Evolutionary conservation across 176 grass and related monocot species (phyloP), one percentile per base, ranked within the genome.

Genomic region (Phyllostachys edulis): DNA sequence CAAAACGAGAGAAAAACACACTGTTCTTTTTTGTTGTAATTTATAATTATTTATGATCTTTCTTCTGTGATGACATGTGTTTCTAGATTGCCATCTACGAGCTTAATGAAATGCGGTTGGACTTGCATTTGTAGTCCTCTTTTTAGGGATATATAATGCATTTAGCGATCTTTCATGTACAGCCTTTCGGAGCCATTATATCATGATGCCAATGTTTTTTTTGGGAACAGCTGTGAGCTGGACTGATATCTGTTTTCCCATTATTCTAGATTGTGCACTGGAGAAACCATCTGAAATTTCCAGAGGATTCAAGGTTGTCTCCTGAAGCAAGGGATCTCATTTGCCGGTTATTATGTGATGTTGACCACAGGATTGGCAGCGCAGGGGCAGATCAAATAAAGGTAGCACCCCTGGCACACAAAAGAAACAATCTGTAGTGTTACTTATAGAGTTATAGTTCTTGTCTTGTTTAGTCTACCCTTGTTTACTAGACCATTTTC

Each of bases 221-320:
- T 60, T 62, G n/a, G 60, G 29, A 61, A 36, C 2, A 73, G 46
- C 63, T 91, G 26, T 34, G 47, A 50, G 47, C 47, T 50, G 47
- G 21, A 50, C 38, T 86, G 17, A 63, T 36, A 20, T 77, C 18
- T 78, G 24, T 64, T 78, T 80, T 69, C 7, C 7, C 10, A 63
- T 71, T 61, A 54, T 82, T 59, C 38, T 82, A 99, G 96, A 99
- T 99, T 86, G 96, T 99, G 83, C 93, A 99, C 65, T 99, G 96
- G 96, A 95, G 91, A 92, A 93, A 90, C 86, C 91, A 99, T 88
- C 83, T 99, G 86, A 99, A 91, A 77, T 99, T 99, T 96, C 93
- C 96, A 40, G 96, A 99, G 79, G 96, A 99, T 79, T 86, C 89
- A 57, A 93, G 79, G 69, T 85, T 99, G 74, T 92, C 96, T 75